Conservation (phyloP, 768 basidiomycete genomes). For the Termitomyces sp. region DNA sequence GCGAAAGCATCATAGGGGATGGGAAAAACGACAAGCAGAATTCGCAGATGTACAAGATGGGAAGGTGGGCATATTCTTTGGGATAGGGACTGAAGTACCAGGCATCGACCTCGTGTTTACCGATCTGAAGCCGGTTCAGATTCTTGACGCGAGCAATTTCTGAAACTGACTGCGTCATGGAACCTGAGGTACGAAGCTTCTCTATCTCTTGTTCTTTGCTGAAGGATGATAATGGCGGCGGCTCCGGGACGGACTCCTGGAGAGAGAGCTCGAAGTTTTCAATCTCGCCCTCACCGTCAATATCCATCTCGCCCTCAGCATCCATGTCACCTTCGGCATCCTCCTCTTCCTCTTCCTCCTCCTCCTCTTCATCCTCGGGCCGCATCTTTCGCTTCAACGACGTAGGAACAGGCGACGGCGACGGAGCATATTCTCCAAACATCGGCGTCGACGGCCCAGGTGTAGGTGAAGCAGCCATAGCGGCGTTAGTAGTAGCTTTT, state of each 20-base stretch:
- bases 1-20: conserved; percentile 84
- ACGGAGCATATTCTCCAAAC: conserved; percentile 33
- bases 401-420: conserved; percentile 54
- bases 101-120: conserved; percentile 95
- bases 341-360: conserved; percentile 58
- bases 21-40: conserved; percentile 95
- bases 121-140: conserved; percentile 94
- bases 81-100: conserved; percentile 99
- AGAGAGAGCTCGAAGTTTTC: conserved; percentile 66
- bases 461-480: conserved; percentile 54
- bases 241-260: conserved; percentile 47
- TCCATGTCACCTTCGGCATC: conserved; percentile 51
- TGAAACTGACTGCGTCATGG: conserved; percentile 98
- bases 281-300: conserved; percentile 72
- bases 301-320: conserved; percentile 70
- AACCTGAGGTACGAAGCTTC: conserved; percentile 94
- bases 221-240: conserved; percentile 60
- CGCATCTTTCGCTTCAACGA: conserved; percentile 67
- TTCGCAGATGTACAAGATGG: conserved; percentile 96
- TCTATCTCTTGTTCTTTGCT: conserved; percentile 99
- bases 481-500: conserved; percentile 68
- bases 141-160: conserved; percentile 99
- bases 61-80: conserved; percentile 95
- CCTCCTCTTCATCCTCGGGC: conserved; percentile 66
- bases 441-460: conserved; percentile 35